These are phyloP conservation scores for Termitomyces sp. DNA, from an alignment of 768 basidiomycete genomes.

Conservation along the genomic window DNA sequence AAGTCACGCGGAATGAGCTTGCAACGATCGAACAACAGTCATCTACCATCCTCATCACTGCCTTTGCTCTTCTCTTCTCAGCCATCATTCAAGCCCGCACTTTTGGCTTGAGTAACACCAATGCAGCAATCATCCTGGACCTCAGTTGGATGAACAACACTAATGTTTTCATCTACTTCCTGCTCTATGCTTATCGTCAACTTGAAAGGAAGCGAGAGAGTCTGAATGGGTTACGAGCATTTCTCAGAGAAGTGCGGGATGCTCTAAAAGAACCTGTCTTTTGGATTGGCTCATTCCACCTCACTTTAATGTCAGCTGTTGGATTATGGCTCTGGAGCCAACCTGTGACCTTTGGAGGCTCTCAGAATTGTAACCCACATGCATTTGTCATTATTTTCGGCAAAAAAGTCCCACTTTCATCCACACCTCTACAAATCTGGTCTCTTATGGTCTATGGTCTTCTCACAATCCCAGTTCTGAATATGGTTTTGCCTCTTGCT, in stretches of 20 bases:
- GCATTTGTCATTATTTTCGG: background rate
- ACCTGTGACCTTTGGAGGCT: background rate
- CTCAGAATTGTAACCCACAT: background rate
- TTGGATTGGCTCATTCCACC: background rate
- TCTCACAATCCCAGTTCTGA: background rate
- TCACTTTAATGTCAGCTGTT: background rate
- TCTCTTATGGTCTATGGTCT: background rate
- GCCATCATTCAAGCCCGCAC: background rate
- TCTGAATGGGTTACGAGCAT: background rate
- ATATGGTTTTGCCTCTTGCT: background rate
- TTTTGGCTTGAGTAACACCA: background rate
- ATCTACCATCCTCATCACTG: background rate
- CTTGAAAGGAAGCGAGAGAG: background rate
- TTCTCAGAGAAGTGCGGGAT: background rate
- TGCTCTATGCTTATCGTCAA: background rate
- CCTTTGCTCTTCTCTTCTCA: background rate
- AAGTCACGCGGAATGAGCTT: background rate
- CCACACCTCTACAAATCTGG: background rate
- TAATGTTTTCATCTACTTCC: background rate
- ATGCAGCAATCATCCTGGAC: background rate
- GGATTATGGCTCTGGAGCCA: background rate
- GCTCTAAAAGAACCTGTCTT: background rate
- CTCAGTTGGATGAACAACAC: background rate
- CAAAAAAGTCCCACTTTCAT: background rate
- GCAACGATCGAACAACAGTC: background rate